Conservation (phyloP, 192 early-diverging fungal species). For the Geosiphon pyriformis region DNA sequence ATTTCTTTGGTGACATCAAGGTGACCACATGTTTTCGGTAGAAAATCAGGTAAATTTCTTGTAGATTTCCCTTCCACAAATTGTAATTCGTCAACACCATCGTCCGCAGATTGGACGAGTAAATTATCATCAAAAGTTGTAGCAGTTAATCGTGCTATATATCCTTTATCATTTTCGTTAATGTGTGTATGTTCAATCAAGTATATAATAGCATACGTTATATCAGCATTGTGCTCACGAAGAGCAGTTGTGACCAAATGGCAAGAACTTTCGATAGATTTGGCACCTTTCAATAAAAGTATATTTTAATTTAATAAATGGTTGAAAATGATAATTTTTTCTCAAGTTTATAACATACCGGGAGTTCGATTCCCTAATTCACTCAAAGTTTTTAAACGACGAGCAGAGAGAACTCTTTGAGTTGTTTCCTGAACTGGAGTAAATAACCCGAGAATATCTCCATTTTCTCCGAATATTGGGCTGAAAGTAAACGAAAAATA, state of each 20-base stretch:
- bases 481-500: constrained; percentile 34
- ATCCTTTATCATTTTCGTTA: background rate
- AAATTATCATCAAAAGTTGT: constrained; percentile 13
- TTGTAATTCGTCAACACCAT: background rate
- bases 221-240: background rate
- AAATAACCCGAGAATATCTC: constrained; percentile 26
- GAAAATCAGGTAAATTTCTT: constrained; percentile 1
- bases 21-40: too few relatives aligned
- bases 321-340: background rate
- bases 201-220: constrained; percentile 17
- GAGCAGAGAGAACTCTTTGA: constrained; percentile 25
- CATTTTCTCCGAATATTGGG: constrained; percentile 30
- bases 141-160: background rate
- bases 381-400: constrained; percentile 26
- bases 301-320: background rate
- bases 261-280: constrained; percentile 14
- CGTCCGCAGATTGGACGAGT: background rate
- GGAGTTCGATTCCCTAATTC: constrained; percentile 22
- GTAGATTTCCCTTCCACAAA: constrained; percentile 2
- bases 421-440: constrained; percentile 30
- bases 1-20: too few relatives aligned
- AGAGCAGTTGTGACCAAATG: background rate
- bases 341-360: background rate
- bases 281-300: too few relatives aligned
- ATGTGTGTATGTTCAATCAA: constrained; percentile 11